phyloP scores from a whole-genome alignment of 163 green algal species.

The Picocystis sp. region DNA sequence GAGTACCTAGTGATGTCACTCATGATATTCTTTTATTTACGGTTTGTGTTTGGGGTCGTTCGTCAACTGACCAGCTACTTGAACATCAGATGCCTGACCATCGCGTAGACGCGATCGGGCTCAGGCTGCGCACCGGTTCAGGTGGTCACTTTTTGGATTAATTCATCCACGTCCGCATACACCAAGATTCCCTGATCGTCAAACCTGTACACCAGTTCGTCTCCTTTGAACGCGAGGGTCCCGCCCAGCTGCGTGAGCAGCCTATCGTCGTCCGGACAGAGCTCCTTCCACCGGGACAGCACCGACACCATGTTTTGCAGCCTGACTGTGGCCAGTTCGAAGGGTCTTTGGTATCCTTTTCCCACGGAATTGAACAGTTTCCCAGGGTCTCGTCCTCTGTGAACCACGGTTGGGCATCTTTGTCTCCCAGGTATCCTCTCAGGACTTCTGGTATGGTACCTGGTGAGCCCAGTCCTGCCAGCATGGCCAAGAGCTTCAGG shows the following conservation, averaged over 20 bases:
- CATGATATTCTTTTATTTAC: slow-evolving; percentile 29
- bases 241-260: slow-evolving; percentile 68
- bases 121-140: too few relatives aligned
- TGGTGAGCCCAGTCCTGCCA: slow-evolving; percentile 50
- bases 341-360: slow-evolving; percentile 40
- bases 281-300: slow-evolving; percentile 34
- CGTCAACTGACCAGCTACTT: slow-evolving; percentile 53
- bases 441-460: slow-evolving; percentile 63
- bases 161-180: slow-evolving; percentile 23
- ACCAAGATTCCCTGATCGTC: slow-evolving; percentile 43
- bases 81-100: slow-evolving; percentile 58
- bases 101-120: slow-evolving; percentile 8
- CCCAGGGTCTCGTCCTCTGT: slow-evolving; percentile 14
- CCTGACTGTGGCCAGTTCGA: slow-evolving; percentile 70
- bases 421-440: slow-evolving; percentile 64
- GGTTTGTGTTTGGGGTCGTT: slow-evolving; percentile 48
- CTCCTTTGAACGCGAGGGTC: slow-evolving; percentile 41
- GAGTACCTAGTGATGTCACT: slow-evolving; percentile 3
- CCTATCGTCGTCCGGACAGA: slow-evolving; percentile 35
- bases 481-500: slow-evolving; percentile 66
- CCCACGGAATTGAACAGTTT: slow-evolving; percentile 61
- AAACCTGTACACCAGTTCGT: slow-evolving; percentile 27
- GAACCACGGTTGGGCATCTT: slow-evolving; percentile 41
- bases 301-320: slow-evolving; percentile 68
- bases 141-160: neutral